Conservation (phyloP, 2,329 filamentous ascomycete species). For the Talaromyces sp. region DNA sequence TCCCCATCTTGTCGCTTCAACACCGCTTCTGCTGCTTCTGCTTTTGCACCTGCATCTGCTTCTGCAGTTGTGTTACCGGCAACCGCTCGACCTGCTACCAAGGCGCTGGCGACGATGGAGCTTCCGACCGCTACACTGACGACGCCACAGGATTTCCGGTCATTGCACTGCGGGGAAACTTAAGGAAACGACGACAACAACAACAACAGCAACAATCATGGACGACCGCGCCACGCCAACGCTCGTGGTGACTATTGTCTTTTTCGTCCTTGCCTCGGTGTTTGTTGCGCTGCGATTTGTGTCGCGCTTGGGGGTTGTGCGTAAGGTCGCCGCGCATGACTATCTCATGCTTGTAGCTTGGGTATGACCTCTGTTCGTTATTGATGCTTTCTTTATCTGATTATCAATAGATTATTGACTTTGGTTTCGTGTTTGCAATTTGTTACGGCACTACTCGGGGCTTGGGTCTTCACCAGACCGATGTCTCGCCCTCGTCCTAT, state of each 20-base stretch:
- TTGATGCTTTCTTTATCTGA: conserved; percentile 5
- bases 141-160: not conserved
- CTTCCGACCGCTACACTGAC: not conserved
- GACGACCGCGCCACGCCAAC: conserved; percentile 32
- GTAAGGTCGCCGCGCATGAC: conserved; percentile 69
- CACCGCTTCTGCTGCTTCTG: not conserved
- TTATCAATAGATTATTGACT: conserved; percentile 32
- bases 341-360: conserved; percentile 76
- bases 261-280: conserved; percentile 61
- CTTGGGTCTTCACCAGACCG: conserved; percentile 37
- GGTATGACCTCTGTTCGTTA: conserved; percentile 37
- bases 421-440: conserved; percentile 43
- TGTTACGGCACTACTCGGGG: conserved; percentile 41
- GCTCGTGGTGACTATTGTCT: conserved; percentile 38
- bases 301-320: conserved; percentile 68
- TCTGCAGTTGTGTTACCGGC: not conserved
- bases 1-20: not conserved
- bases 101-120: conserved; percentile 7
- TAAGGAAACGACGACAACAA: not conserved
- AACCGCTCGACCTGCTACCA: not conserved
- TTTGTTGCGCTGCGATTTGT: conserved; percentile 72
- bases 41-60: not conserved
- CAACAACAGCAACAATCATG: conserved; percentile 16
- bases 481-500: conserved; percentile 28
- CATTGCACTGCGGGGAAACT: conserved; percentile 4